These are phyloP conservation scores for Lentinula sp. DNA, from an alignment of 768 basidiomycete genomes.

Conservation along the genomic window DNA sequence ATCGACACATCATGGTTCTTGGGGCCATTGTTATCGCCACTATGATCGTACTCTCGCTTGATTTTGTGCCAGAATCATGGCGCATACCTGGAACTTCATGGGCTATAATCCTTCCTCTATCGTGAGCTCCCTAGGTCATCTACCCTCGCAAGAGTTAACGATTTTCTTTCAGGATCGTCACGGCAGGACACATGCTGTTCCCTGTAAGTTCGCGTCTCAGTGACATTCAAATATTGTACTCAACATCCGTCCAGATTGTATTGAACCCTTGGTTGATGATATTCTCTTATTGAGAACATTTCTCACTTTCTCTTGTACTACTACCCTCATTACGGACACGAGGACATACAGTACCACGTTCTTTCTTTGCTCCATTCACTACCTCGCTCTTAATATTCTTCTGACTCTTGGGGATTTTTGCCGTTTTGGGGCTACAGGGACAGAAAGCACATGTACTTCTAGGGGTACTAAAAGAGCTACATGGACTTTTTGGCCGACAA, in stretches of 20 bases:
- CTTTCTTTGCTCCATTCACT: neutral
- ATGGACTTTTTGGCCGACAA: neutral
- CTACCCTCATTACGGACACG: neutral
- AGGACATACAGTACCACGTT: neutral
- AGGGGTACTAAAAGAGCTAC: neutral
- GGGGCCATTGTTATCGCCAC: conserved; percentile 42
- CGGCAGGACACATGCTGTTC: conserved; percentile 63
- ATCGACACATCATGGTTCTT: conserved; percentile 58
- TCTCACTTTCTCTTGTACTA: neutral
- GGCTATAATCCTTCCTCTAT: conserved; percentile 73
- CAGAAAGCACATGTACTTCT: neutral
- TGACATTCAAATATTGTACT: neutral
- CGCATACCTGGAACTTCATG: conserved; percentile 55
- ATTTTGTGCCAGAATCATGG: conserved; percentile 58
- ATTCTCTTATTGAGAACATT: conserved; percentile 45
- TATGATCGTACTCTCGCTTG: conserved; percentile 51
- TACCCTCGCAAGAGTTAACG: neutral
- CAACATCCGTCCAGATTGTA: conserved; percentile 44
- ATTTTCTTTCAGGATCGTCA: conserved; percentile 40
- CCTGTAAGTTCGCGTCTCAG: conserved; percentile 43
- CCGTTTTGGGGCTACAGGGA: neutral
- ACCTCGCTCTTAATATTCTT: neutral
- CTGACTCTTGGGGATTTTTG: neutral
- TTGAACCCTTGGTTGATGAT: conserved; percentile 90
- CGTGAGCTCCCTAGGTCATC: conserved; percentile 33